Base-by-base conservation (phyloP, 202 grass and related monocot genomes). In the Zoysia matrella region DNA sequence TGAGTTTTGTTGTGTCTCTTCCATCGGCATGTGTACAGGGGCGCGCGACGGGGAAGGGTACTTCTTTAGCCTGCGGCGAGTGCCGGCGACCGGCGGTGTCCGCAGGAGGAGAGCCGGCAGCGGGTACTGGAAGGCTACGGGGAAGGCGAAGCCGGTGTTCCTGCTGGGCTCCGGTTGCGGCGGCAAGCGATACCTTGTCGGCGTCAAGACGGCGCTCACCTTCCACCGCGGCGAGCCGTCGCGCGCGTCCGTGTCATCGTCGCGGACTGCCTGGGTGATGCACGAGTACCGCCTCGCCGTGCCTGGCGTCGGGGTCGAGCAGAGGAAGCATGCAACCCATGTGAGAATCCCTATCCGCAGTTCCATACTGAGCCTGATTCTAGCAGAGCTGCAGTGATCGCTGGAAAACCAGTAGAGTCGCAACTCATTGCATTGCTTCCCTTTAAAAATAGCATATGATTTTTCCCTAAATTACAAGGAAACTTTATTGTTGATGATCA, bases 121-220 rank as follows among this genome's bases (percentile, higher is more conserved):
- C 6, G 94, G 94, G 30, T 94, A 91, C 79, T 97, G 94, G 94
- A 94, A 91, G 82, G 76, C 76, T 4, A 88, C 64, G n/a, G 85
- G 94, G 49, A 94, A 88, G 81, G 94, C 90, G 75, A 91, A 82
- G 82, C 84, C 83, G 2, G 88, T 97, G 60, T 82, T 83, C 75
- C 39, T 89, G 45, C 82, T 76, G 16, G 71, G 80, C 72, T 52
- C 30, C 65, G 41, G 77, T 14, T 14, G 63, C 67, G 77, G 41
- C 15, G 10, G 63, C 81, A 84, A 45, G 74, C 51, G 39, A 39
- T 85, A 78, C 61, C 47, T 94, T 14, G 84, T 93, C 15, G 94
- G 94, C 52, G 71, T 86, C 72, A 97, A 94, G 89, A 92, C 81
- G 80, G 69, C 78, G 53, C 71, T 97, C 10, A 53, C 67, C 36